A percentile compares a stretch with the other conserved stretches of the same genome.
Conservation (phyloP, 2,329 filamentous ascomycete genomes). For the Hortaea sp. region DNA sequence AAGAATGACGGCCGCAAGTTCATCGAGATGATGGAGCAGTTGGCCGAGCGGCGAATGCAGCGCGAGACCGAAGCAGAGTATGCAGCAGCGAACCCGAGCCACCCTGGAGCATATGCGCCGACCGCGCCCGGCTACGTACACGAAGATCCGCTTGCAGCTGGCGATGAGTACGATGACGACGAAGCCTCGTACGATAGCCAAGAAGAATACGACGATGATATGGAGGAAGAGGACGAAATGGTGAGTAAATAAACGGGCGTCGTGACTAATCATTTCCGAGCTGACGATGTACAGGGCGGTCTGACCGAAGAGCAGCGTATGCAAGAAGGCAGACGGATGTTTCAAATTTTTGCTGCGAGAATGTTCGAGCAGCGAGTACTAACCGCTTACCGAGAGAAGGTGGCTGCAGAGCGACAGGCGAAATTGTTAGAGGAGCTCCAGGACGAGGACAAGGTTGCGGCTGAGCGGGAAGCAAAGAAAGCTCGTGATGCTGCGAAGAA, state of each 20-base stretch:
- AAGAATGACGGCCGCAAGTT: conserved; percentile 99
- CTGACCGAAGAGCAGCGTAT: conserved; percentile 98
- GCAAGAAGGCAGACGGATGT: conserved; percentile 97
- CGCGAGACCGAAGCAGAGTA: conserved; percentile 82
- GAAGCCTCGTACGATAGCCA: conserved; percentile 53
- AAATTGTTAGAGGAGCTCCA: conserved; percentile 85
- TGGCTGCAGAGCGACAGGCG: conserved; percentile 81
- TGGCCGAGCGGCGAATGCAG: conserved; percentile 94
- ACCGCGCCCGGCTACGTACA: conserved; percentile 45
- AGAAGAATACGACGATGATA: conserved; percentile 53
- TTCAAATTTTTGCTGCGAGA: conserved; percentile 95
- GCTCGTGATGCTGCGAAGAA: conserved; percentile 89
- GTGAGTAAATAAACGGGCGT: conserved; percentile 28
- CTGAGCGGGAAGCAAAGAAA: conserved; percentile 81
- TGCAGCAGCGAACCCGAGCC: conserved; percentile 49
- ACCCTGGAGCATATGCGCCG: conserved; percentile 34
- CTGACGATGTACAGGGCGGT: conserved; percentile 57
- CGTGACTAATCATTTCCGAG: conserved; percentile 20
- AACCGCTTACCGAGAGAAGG: conserved; percentile 95
- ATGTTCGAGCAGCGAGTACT: conserved; percentile 99
- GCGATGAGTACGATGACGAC: conserved; percentile 74
- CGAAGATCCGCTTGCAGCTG: conserved; percentile 62
- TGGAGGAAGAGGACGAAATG: conserved; percentile 52
- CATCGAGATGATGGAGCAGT: conserved; percentile 99
- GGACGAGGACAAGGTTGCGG: conserved; percentile 67